A percentile compares a stretch with the other conserved stretches of the same genome.
These are phyloP conservation scores for Pichia cactophila DNA, from an alignment of 1,139 yeast genomes.

Conservation along the genomic window DNA sequence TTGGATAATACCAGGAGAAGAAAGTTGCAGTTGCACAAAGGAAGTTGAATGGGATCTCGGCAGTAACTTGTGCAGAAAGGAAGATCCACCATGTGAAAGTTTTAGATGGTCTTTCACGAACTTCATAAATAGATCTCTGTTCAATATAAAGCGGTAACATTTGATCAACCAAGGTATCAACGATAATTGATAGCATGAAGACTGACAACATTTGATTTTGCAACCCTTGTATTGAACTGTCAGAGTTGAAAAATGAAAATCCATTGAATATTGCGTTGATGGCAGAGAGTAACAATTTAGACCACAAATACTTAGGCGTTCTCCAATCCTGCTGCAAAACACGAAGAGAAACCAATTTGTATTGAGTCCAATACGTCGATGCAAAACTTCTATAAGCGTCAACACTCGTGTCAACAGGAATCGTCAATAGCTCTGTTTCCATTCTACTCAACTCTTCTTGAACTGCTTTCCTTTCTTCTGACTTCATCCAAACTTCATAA, in stretches of 20 bases:
- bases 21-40: slow-evolving; percentile 57
- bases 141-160: slow-evolving; percentile 61
- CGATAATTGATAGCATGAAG: slow-evolving; percentile 58
- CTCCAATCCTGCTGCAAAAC: slow-evolving; percentile 65
- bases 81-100: slow-evolving; percentile 46
- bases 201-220: slow-evolving; percentile 62
- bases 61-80: slow-evolving; percentile 55
- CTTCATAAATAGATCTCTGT: slow-evolving; percentile 78
- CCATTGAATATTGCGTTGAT: slow-evolving; percentile 61
- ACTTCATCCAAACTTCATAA: slow-evolving; percentile 40
- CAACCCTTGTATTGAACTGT: slow-evolving; percentile 49
- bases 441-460: slow-evolving; percentile 25
- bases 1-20: slow-evolving; percentile 77
- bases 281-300: slow-evolving; percentile 49
- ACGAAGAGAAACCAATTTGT: slow-evolving; percentile 43
- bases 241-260: slow-evolving; percentile 65
- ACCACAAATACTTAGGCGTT: slow-evolving; percentile 62
- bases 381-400: slow-evolving; percentile 43
- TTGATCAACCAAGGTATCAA: slow-evolving; percentile 63
- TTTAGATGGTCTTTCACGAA: slow-evolving; percentile 76
- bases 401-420: slow-evolving; percentile 24
- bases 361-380: slow-evolving; percentile 41
- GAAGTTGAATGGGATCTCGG: slow-evolving; percentile 72
- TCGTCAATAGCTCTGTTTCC: slow-evolving; percentile 20
- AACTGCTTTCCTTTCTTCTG: slow-evolving; percentile 29